These are phyloP conservation scores for Stevia rebaudiana DNA, from an alignment of 140 eudicot genomes.

Conservation along the genomic window DNA sequence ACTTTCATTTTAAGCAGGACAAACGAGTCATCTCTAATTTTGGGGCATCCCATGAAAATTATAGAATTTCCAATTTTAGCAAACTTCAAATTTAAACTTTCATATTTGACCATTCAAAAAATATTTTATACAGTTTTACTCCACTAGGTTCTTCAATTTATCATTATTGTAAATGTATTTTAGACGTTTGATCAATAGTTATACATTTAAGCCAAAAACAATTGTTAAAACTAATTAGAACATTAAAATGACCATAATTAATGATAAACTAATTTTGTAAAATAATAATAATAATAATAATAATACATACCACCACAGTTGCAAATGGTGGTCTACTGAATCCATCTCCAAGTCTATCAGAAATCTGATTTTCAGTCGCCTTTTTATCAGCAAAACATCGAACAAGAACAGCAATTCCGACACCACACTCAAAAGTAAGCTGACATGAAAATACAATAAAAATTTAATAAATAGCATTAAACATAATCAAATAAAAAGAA, in stretches of 20 bases:
- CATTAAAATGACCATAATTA: not conserved
- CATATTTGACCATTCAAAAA: not conserved
- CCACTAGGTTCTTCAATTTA: not conserved
- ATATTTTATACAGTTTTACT: too few species aligned
- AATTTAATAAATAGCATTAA: too few species aligned
- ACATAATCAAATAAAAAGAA: too few species aligned
- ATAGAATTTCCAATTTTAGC: not conserved
- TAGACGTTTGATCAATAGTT: not conserved
- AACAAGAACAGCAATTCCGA: constrained; percentile 82
- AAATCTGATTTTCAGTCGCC: constrained; percentile 53
- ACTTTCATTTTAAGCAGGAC: not conserved
- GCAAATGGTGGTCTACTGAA: constrained; percentile 81
- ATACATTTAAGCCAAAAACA: not conserved
- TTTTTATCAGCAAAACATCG: constrained; percentile 65
- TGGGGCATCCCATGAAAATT: not conserved
- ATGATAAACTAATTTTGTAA: too few species aligned
- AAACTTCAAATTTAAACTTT: not conserved
- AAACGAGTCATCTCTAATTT: not conserved
- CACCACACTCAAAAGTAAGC: constrained; percentile 74
- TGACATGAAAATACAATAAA: too few species aligned
- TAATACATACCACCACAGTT: constrained; percentile 79
- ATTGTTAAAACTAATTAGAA: not conserved
- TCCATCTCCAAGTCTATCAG: constrained; percentile 80
- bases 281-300: too few species aligned
- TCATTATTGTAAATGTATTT: not conserved